Evolutionary conservation across 768 basidiomycete species (phyloP).

Genomic region (Suillus ampliporus): DNA sequence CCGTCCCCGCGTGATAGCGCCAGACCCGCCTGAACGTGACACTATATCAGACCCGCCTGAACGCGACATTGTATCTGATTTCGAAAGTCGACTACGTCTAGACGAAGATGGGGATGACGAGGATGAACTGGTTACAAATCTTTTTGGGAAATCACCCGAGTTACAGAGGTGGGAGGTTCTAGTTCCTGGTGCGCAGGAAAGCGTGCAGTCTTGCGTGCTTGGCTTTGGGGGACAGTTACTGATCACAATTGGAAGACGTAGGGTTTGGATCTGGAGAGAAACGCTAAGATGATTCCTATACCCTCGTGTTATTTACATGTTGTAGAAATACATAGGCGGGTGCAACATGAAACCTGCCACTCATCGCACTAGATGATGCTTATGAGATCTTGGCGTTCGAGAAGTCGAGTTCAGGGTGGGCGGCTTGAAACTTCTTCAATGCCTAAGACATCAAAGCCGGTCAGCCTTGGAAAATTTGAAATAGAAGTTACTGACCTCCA

Average conservation of each 20-base stretch:
- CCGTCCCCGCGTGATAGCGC: constrained; percentile 37
- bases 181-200: constrained; percentile 20
- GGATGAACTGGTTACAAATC: constrained; percentile 7
- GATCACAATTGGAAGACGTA: constrained; percentile 27
- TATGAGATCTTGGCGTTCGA: constrained; percentile 89
- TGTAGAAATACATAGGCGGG: constrained; percentile 1
- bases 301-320: constrained; percentile 7
- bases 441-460: constrained; percentile 50
- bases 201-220: constrained; percentile 48
- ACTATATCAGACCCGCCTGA: constrained; percentile 42
- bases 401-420: constrained; percentile 95
- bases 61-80: constrained; percentile 26
- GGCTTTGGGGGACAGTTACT: constrained; percentile 46
- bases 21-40: constrained; percentile 39
- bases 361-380: background rate
- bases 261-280: constrained; percentile 33
- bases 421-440: constrained; percentile 85
- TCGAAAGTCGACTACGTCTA: constrained; percentile 31
- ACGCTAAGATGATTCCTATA: constrained; percentile 17
- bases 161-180: constrained; percentile 27
- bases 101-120: constrained; percentile 34
- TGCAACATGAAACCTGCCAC: background rate
- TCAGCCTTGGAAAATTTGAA: background rate
- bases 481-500: constrained; percentile 61
- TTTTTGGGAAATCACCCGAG: constrained; percentile 23